Evolutionary conservation across 2,329 filamentous ascomycete species (phyloP).

Genomic region (Cadophora gregata): DNA sequence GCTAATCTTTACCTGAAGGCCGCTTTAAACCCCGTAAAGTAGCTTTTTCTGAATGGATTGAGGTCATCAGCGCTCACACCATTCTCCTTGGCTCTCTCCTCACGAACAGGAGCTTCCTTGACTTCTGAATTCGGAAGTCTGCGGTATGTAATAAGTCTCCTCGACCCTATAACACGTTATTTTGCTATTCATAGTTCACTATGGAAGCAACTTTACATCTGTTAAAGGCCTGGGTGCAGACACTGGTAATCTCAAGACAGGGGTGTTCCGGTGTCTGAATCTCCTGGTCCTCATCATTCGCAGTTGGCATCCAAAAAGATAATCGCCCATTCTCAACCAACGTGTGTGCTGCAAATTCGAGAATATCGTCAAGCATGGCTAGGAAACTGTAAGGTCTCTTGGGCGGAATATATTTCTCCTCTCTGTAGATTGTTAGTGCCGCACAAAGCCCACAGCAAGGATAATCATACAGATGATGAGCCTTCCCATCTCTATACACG

Average conservation of each 20-base stretch:
- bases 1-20: slow-evolving; percentile 30
- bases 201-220: slow-evolving; percentile 65
- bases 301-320: slow-evolving; percentile 97
- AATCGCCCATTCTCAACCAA: slow-evolving; percentile 81
- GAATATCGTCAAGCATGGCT: slow-evolving; percentile 87
- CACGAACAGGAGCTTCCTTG: slow-evolving; percentile 40
- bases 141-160: slow-evolving; percentile 85
- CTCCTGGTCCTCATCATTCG: slow-evolving; percentile 78
- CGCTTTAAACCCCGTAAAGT: slow-evolving; percentile 50
- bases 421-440: slow-evolving; percentile 45
- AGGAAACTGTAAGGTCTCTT: slow-evolving; percentile 93
- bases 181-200: neutral
- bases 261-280: slow-evolving; percentile 80
- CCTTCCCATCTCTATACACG: slow-evolving; percentile 71
- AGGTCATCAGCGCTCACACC: slow-evolving; percentile 67
- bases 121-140: slow-evolving; percentile 68
- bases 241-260: slow-evolving; percentile 71
- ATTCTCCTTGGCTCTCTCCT: slow-evolving; percentile 45
- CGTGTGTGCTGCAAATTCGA: slow-evolving; percentile 78
- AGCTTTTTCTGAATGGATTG: slow-evolving; percentile 67
- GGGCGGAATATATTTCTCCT: slow-evolving; percentile 77
- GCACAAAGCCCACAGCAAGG: no score
- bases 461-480: slow-evolving; percentile 67
- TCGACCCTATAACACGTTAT: slow-evolving; percentile 68
- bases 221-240: slow-evolving; percentile 87